A percentile compares a stretch with the other conserved stretches of the same genome.
Evolutionary conservation across 140 eudicot species (phyloP).

Genomic region (Anethum foeniculum): DNA sequence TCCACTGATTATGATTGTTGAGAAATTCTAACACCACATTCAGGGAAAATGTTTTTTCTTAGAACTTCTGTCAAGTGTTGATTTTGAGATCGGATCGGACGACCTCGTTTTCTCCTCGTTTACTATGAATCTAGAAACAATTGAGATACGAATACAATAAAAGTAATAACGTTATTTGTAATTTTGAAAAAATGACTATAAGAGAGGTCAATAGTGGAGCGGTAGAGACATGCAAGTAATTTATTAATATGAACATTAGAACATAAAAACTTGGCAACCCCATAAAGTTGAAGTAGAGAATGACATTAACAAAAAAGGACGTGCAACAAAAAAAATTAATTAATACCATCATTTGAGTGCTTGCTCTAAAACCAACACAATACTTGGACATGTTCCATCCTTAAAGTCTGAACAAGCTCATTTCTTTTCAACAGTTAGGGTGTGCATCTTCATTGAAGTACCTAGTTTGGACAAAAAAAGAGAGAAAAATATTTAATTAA

Average conservation of each 20-base stretch:
- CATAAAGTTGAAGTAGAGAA: too few species aligned
- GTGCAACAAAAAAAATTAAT: background rate
- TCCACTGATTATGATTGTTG: background rate
- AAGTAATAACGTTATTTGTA: too few species aligned
- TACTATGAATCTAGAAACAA: too few species aligned
- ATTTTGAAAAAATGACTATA: too few species aligned
- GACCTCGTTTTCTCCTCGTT: background rate
- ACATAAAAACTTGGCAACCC: too few species aligned
- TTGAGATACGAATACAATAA: too few species aligned
- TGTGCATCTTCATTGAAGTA: constrained; percentile 76
- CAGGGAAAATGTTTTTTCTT: background rate
- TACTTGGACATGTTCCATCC: constrained; percentile 58
- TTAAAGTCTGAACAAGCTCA: constrained; percentile 47
- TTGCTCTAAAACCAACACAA: constrained; percentile 84
- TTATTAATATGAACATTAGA: too few species aligned
- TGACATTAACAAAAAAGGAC: too few species aligned
- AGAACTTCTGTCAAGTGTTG: background rate
- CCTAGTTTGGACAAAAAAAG: constrained; percentile 11
- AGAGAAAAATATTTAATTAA: too few species aligned
- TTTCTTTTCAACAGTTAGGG: constrained; percentile 69
- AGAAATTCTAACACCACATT: background rate
- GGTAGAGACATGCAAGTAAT: too few species aligned
- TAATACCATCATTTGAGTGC: constrained; percentile 75
- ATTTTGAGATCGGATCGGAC: background rate
- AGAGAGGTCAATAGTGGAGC: too few species aligned